Base-by-base conservation (phyloP, 352 stramenopile genomes). In the Peronospora farinosa region DNA sequence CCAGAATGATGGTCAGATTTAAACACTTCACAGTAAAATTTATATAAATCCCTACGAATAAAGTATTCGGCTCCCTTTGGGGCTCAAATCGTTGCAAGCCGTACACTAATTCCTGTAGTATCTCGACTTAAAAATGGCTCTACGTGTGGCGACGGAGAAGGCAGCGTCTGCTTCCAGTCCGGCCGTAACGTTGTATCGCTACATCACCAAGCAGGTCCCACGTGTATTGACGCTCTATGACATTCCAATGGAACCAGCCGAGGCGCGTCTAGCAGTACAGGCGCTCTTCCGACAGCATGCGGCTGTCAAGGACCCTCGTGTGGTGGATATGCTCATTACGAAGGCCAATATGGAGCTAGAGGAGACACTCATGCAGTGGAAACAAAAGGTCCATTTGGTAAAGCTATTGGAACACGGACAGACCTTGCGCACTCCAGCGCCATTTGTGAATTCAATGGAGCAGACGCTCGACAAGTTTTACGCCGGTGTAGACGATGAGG, bases 301-400 rank as follows among this genome's bases (percentile, higher is more conserved):
- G 33, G 63, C 96, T 53, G 74, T 98, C 21, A 96, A 98, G 65
- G 95, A 98, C 78, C 67, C 73, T 30, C 86, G 93, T 39, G 85
- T 98, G 33, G 67, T 96, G 21, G 88, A 97, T 60, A 97, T 98
- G 86, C 77, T 98, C 53, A 88, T 98, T 51, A 95, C 92, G 46
- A 97, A 98, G 73, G 96, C 95, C 46, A 98, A 98, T 76, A 98
- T 98, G 86, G 91, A 97, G 59, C 68, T 98, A 48, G 95, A 98
- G 72, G 95, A 98, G 65, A 98, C 92, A 39, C 77, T 98, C 55
- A 91, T 93, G 86, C 94, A 98, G 73, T 98, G 96, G 86, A 98
- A 98, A 69, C 95, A 98, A 75, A 98, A 97, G 65, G 79, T 88
- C 9, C 95, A 98, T 63, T 74, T 98, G 41, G 27, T 97, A 12